Evolutionary conservation across 2,329 filamentous ascomycete genomes (phyloP), one percentile per base, ranked within the genome.

Genomic region (Plectosphaerella plurivora): DNA sequence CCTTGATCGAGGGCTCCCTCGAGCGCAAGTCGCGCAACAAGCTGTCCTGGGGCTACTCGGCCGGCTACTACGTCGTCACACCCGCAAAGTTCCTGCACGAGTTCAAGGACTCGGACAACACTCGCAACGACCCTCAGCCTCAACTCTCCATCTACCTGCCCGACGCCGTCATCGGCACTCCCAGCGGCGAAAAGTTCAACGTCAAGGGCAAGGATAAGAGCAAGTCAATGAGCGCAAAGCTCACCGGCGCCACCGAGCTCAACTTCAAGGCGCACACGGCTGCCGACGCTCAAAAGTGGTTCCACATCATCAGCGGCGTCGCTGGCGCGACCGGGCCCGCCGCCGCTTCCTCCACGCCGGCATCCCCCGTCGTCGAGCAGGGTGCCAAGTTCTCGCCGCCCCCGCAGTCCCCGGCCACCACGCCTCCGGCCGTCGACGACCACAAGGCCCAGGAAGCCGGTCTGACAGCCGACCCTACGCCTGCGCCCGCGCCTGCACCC

Each of bases 141-240:
- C 93, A 99, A 67, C 76, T 94, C 41, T 94, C 89, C 14, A 83
- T 99, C 59, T 97, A 93, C 70, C 84, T 99, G 1, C 92, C 94
- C 11, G 94, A 99, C 61, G 95, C 93, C 61, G 71, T 86, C 45
- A 82, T 97, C 53, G 90, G 91, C 53, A 64, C 73, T 1, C 81
- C 82, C 12, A 84, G 78, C 59, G 91, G 88, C 51, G 82, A 87
- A 55, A 97, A 96, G 71, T 97, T 99, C 79, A 90, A 84, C 64
- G 79, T 99, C 69, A 96, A 96, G 76, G 94, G 94, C 69, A 97
- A 97, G 71, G 92, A 99, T 67, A 83, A 87, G 52, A 87, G 86
- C 63, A 88, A 89, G 66, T 88, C 87, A 57, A 73, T 97, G 57
- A 86, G 87, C 63, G 88, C 86, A 74, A 93, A 91, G 65, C 82